Percentiles rank a stretch among this genome's conserved stretches.
Evolutionary conservation across 2,329 filamentous ascomycete species (phyloP).

Genomic region (Cladosporium sp.): DNA sequence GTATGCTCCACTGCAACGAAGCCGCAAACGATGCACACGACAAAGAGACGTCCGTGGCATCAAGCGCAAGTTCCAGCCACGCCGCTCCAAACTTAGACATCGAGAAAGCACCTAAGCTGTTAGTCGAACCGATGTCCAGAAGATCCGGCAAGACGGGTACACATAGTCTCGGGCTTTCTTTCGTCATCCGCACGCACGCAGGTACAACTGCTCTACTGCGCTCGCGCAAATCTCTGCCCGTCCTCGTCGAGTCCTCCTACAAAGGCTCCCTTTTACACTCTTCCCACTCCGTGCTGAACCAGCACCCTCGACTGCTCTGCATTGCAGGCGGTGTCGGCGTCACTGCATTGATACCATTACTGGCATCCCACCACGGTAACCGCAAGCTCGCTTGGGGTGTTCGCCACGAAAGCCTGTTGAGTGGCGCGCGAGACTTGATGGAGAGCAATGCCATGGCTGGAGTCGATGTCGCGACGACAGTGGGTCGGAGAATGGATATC

Average conservation of each 20-base stretch:
- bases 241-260: conserved; percentile 41
- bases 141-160: neutral
- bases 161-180: conserved; percentile 27
- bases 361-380: conserved; percentile 28
- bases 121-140: neutral
- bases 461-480: conserved; percentile 30
- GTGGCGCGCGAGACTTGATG: conserved; percentile 14
- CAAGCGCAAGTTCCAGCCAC: conserved; percentile 1
- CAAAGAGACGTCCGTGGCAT: neutral
- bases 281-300: conserved; percentile 19
- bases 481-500: conserved; percentile 35
- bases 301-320: conserved; percentile 34
- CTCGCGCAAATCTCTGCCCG: conserved; percentile 21
- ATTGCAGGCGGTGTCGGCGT: conserved; percentile 49
- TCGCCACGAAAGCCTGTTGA: conserved; percentile 24
- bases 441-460: conserved; percentile 2
- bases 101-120: neutral
- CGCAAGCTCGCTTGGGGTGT: conserved; percentile 39
- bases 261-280: conserved; percentile 16
- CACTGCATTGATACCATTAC: conserved; percentile 39
- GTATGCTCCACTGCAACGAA: conserved; percentile 19
- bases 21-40: conserved; percentile 13
- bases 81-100: neutral
- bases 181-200: conserved; percentile 34
- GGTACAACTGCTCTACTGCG: conserved; percentile 36